Evolutionary conservation across 1,284 basidiomycete species (phyloP).

Genomic region (Paramarasmius palmivorus): DNA sequence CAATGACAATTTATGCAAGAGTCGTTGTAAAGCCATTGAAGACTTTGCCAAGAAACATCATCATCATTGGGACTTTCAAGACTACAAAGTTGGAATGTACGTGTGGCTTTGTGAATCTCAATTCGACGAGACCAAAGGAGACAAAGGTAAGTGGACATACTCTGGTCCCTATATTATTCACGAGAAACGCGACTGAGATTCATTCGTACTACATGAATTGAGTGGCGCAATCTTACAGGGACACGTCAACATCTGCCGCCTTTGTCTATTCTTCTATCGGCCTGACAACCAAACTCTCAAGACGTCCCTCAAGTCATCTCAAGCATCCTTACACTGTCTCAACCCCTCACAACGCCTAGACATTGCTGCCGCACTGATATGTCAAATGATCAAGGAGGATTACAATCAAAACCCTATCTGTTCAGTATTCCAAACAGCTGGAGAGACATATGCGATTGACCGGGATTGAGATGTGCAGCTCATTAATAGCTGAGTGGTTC

Average conservation of each 20-base stretch:
- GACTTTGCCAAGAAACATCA: background rate
- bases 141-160: constrained; percentile 4
- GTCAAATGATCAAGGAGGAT: no score
- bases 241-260: constrained; percentile 1
- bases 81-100: background rate
- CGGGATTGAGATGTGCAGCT: no score
- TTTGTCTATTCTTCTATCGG: constrained; percentile 8
- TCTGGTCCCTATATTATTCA: constrained; percentile 9
- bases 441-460: no score
- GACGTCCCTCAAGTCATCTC: no score
- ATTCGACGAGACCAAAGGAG: background rate
- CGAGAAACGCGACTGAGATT: constrained; percentile 1
- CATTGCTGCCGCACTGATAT: no score
- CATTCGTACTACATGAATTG: constrained; percentile 7
- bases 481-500: no score
- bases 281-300: no score
- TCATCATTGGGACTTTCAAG: background rate
- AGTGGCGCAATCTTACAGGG: constrained; percentile 5
- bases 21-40: background rate
- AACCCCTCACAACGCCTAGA: no score
- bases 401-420: no score
- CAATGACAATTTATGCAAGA: background rate
- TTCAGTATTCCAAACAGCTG: no score
- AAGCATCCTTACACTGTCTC: no score
- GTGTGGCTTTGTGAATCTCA: background rate